A percentile compares a stretch with the other conserved stretches of the same genome.
Evolutionary conservation across 2,329 filamentous ascomycete species (phyloP).

Genomic region (Blumeria hordei): DNA sequence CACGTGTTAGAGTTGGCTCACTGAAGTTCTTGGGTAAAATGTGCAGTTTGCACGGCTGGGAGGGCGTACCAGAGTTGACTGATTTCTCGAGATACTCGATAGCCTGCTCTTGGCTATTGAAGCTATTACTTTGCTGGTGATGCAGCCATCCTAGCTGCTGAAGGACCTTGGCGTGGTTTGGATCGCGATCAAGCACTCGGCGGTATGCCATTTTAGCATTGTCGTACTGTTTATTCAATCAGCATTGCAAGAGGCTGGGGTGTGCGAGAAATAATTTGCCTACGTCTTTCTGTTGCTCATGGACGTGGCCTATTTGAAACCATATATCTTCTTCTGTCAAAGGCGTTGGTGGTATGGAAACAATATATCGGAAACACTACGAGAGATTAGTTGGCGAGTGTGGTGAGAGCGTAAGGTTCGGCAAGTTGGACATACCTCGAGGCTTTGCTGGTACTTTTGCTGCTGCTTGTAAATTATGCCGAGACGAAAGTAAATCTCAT

Average conservation of each 20-base stretch:
- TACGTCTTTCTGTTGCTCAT: conserved; percentile 97
- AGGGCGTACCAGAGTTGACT: conserved; percentile 54
- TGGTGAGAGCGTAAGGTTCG: neutral
- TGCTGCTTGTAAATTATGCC: conserved; percentile 99
- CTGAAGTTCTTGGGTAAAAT: conserved; percentile 1
- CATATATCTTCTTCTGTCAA: conserved; percentile 95
- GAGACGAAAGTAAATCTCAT: conserved; percentile 94
- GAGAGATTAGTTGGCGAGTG: conserved; percentile 5
- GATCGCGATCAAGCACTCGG: conserved; percentile 79
- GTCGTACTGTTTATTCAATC: conserved; percentile 42
- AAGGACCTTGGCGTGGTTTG: conserved; percentile 90
- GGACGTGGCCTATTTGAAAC: conserved; percentile 98
- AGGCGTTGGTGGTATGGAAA: conserved; percentile 72
- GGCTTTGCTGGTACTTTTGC: conserved; percentile 72
- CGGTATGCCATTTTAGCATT: conserved; percentile 80
- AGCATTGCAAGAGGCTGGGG: conserved; percentile 6
- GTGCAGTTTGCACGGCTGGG: neutral
- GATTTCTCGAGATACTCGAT: conserved; percentile 97
- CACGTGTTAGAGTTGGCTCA: conserved; percentile 14
- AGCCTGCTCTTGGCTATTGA: conserved; percentile 78
- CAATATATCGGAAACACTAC: conserved; percentile 96
- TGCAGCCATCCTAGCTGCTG: conserved; percentile 96
- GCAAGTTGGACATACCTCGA: conserved; percentile 40
- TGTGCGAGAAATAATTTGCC: conserved; percentile 18
- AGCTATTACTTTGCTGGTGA: conserved; percentile 83